Conservation (phyloP, 805 yeast genomes). For the Hanseniaspora lachancei region DNA sequence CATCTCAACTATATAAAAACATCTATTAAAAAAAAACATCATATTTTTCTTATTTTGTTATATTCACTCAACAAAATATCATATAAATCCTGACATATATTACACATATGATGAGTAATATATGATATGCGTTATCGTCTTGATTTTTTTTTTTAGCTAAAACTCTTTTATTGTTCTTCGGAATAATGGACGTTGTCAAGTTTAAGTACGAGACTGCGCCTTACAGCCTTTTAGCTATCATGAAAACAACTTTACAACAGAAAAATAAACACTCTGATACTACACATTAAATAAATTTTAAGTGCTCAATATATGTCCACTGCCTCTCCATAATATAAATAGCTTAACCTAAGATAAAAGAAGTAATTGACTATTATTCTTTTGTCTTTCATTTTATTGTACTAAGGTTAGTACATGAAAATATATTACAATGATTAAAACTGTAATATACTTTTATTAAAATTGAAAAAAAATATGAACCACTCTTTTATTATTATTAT, state of each 20-base stretch:
- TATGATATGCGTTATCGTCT: constrained; percentile 28
- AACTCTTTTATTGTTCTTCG: background rate
- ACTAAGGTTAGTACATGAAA: background rate
- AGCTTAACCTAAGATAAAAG: no score
- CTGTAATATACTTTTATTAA: background rate
- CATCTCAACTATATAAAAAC: no score
- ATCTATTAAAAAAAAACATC: no score
- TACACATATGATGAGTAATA: constrained; percentile 17
- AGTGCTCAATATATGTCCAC: background rate
- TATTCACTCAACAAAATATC: no score
- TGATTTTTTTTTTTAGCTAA: constrained; percentile 15
- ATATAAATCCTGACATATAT: constrained; percentile 6
- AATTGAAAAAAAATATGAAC: no score
- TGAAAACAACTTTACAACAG: constrained; percentile 5
- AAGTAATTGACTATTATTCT: no score
- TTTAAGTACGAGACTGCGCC: constrained; percentile 2
- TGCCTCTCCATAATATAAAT: background rate
- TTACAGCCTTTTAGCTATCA: background rate
- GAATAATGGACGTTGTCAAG: background rate
- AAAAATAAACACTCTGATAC: background rate
- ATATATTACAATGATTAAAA: background rate
- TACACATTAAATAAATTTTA: no score
- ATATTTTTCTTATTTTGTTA: no score
- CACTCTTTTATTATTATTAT: no score
- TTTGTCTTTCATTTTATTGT: background rate